A percentile compares a stretch with the other conserved stretches of the same genome.
These are phyloP conservation scores for Odontarrhena argentea DNA, from an alignment of 345 rosid genomes.

Conservation along the genomic window DNA sequence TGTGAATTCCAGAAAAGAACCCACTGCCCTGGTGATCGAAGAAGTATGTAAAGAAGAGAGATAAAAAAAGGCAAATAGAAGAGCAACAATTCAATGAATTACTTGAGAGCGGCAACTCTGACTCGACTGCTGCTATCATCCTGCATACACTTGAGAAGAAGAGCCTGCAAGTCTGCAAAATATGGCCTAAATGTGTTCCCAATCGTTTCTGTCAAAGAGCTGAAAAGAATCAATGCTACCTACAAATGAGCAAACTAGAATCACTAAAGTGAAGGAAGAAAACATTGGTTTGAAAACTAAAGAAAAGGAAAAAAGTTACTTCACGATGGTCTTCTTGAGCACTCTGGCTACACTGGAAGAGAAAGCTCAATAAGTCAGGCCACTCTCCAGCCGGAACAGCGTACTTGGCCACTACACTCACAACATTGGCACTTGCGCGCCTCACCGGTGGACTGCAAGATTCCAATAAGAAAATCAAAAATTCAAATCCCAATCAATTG, in stretches of 20 bases:
- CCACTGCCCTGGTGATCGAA: constrained; percentile 78
- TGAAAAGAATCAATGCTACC: constrained; percentile 97
- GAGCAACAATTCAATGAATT: constrained; percentile 25
- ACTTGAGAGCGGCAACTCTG: constrained; percentile 98
- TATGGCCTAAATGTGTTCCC: constrained; percentile 88
- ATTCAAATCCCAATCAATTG: constrained; percentile 1
- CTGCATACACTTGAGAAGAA: constrained; percentile 86
- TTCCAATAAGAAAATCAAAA: neutral
- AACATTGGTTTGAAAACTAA: neutral
- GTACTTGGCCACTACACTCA: constrained; percentile 88
- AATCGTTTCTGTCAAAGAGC: constrained; percentile 95
- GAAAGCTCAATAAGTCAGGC: constrained; percentile 85
- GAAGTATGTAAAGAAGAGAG: constrained; percentile 26
- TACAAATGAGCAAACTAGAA: constrained; percentile 25
- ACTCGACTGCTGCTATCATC: constrained; percentile 93
- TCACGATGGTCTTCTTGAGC: constrained; percentile 96
- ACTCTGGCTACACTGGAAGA: constrained; percentile 97
- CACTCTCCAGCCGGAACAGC: constrained; percentile 97
- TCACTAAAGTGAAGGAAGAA: neutral
- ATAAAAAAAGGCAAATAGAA: constrained; percentile 17
- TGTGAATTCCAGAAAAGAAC: constrained; percentile 92
- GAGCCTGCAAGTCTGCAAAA: constrained; percentile 86
- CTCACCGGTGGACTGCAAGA: constrained; percentile 77
- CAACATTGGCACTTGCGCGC: constrained; percentile 98
- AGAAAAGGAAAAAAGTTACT: constrained; percentile 45